Evolutionary conservation across 2,329 filamentous ascomycete genomes (phyloP).

Genomic region (Pleomassaria siparia): DNA sequence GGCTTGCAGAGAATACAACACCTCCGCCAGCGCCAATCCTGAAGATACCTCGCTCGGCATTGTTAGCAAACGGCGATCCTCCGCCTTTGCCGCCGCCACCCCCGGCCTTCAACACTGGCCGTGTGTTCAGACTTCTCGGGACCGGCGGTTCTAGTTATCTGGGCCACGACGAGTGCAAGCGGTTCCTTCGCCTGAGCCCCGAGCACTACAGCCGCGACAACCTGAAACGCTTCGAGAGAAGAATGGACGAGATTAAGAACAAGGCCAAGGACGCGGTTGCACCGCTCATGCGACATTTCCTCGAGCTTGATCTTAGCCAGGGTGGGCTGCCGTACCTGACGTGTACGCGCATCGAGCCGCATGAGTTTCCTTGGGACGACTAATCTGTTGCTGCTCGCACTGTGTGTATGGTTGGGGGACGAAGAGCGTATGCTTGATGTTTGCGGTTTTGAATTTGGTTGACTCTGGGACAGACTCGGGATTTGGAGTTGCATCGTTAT

Average conservation of each 20-base stretch:
- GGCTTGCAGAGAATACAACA: slow-evolving; percentile 87
- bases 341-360: slow-evolving; percentile 63
- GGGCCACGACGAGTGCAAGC: slow-evolving; percentile 83
- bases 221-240: slow-evolving; percentile 78
- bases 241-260: slow-evolving; percentile 84
- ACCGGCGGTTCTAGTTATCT: slow-evolving; percentile 68
- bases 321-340: slow-evolving; percentile 63
- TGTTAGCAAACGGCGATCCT: slow-evolving; percentile 17
- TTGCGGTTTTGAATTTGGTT: background rate
- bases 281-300: slow-evolving; percentile 80
- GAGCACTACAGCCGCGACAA: slow-evolving; percentile 87
- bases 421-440: background rate
- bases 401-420: background rate
- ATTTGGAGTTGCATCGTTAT: slow-evolving; percentile 4
- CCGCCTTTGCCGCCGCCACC: slow-evolving; percentile 33
- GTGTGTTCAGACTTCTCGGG: slow-evolving; percentile 77
- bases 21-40: slow-evolving; percentile 62
- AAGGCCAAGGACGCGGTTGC: slow-evolving; percentile 80
- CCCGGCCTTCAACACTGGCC: slow-evolving; percentile 65
- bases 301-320: slow-evolving; percentile 72
- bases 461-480: background rate
- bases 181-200: slow-evolving; percentile 80
- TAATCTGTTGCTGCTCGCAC: too few relatives aligned
- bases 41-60: slow-evolving; percentile 46
- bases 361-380: slow-evolving; percentile 65